Base-by-base conservation (phyloP, 2,329 filamentous ascomycete genomes). In the Pyrenophora tritici-repentis region DNA sequence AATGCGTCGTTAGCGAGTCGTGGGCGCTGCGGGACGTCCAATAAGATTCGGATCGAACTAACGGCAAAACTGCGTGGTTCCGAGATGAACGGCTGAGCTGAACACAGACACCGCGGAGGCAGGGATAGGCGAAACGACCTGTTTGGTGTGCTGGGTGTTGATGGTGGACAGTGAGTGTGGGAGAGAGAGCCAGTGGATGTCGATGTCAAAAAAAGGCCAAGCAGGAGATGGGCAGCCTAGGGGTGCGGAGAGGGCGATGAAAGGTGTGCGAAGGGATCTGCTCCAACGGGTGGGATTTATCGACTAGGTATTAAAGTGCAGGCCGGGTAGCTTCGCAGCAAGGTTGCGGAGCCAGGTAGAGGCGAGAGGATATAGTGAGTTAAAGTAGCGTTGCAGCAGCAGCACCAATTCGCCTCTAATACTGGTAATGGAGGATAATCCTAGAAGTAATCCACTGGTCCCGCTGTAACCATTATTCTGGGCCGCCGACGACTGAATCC, bases 1-100 rank as follows among this genome's bases (percentile, higher is more conserved):
- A 58, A 62, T 61, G 61, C 58, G 50, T 53, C 53, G 56, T 70
- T 70, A 68, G 68, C 70, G 70, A 71, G 63, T 68, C 55, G 66
- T 58, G 61, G 63, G 59, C 53, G 62, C 50, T 48, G 61, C 35
- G 55, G 54, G 50, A 63, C 42, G 53, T 51, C 68, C 68, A 72
- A 72, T 70, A 48, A 57, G 48, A 50, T 36, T 49, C 40, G 52
- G 48, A 56, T 62, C 59, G 56, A 61, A 63, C 55, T 53, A 61
- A 62, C 61, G 58, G 62, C 60, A 66, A 60, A 60, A 56, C 60
- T 56, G 61, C 53, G 51, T 54, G 35, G 47, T 55, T 50, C 49
- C 55, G 55, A 53, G 53, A 57, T 53, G 50, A 59, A 60, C 56
- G 55, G 44, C 36, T 55, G 54, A 56, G 48, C 47, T 56, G 58